These are phyloP conservation scores for Lanmaoa pseudosensibilis DNA, from an alignment of 768 basidiomycete species.

Conservation along the genomic window DNA sequence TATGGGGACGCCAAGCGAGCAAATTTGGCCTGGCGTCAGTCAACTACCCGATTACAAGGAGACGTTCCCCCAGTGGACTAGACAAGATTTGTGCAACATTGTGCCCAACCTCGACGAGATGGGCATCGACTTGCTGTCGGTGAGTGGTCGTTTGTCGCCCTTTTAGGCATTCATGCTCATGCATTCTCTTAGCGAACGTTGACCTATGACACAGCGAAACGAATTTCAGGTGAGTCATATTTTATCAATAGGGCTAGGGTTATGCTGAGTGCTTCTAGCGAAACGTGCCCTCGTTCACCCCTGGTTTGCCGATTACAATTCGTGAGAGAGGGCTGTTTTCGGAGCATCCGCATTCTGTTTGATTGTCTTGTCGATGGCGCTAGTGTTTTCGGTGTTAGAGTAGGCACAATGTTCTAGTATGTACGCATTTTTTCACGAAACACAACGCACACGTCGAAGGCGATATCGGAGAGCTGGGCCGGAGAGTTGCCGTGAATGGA, in stretches of 20 bases:
- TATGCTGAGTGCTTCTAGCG: constrained; percentile 35
- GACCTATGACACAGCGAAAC: constrained; percentile 86
- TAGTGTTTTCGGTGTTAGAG: constrained; percentile 17
- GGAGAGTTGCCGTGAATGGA: constrained; percentile 28
- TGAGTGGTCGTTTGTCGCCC: constrained; percentile 27
- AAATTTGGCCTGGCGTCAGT: constrained; percentile 88
- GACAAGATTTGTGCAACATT: constrained; percentile 63
- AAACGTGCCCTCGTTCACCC: constrained; percentile 56
- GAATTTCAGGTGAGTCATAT: constrained; percentile 75
- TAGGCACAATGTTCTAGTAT: constrained; percentile 28
- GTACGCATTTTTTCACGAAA: constrained; percentile 6
- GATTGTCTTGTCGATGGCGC: background rate
- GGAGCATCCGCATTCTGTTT: background rate
- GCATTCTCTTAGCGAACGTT: constrained; percentile 52
- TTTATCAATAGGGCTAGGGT: background rate
- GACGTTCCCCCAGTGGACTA: constrained; percentile 94
- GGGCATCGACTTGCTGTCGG: constrained; percentile 82
- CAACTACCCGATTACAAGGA: constrained; percentile 92
- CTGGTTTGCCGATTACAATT: constrained; percentile 51
- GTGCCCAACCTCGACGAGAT: constrained; percentile 72
- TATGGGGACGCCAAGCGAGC: constrained; percentile 91
- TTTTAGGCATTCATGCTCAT: background rate
- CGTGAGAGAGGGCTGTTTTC: constrained; percentile 18
- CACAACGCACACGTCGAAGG: background rate
- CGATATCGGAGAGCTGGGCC: constrained; percentile 12